These are phyloP conservation scores for Cladophialophora chaetospira DNA, from an alignment of 2,329 filamentous ascomycete genomes.

Conservation along the genomic window DNA sequence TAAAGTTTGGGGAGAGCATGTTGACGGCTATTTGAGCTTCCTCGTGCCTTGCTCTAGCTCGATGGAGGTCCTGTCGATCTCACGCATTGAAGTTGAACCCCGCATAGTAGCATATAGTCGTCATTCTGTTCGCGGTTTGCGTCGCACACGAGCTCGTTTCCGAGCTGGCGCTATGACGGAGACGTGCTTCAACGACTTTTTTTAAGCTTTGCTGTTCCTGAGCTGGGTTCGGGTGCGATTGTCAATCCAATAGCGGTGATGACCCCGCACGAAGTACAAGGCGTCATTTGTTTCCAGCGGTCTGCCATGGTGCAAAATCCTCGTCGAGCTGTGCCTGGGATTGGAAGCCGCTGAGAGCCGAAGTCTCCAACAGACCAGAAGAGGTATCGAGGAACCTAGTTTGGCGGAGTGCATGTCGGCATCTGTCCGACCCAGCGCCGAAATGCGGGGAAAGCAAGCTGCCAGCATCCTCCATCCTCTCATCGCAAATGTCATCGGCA, in stretches of 20 bases:
- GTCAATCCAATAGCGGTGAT: neutral
- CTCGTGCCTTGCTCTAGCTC: neutral
- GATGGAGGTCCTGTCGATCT: neutral
- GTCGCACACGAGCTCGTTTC: neutral
- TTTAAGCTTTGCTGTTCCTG: neutral
- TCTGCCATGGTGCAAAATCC: neutral
- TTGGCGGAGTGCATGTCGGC: neutral
- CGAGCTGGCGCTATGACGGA: neutral
- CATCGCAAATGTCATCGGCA: neutral
- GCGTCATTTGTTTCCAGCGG: neutral
- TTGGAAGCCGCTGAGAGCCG: neutral
- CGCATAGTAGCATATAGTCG: neutral
- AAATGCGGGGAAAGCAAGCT: slow-evolving; percentile 5
- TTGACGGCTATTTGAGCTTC: slow-evolving; percentile 8
- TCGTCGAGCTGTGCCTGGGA: neutral
- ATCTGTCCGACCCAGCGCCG: neutral
- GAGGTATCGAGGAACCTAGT: neutral
- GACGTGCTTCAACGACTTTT: neutral
- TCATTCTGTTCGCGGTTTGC: neutral
- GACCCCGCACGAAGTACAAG: slow-evolving; percentile 5
- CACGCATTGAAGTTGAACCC: neutral
- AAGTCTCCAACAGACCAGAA: neutral
- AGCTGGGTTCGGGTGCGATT: neutral
- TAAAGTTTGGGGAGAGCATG: neutral
- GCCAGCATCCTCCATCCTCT: too few species aligned